Conservation (phyloP, 2,329 filamentous ascomycete genomes). For the Fusarium keratoplasticum region DNA sequence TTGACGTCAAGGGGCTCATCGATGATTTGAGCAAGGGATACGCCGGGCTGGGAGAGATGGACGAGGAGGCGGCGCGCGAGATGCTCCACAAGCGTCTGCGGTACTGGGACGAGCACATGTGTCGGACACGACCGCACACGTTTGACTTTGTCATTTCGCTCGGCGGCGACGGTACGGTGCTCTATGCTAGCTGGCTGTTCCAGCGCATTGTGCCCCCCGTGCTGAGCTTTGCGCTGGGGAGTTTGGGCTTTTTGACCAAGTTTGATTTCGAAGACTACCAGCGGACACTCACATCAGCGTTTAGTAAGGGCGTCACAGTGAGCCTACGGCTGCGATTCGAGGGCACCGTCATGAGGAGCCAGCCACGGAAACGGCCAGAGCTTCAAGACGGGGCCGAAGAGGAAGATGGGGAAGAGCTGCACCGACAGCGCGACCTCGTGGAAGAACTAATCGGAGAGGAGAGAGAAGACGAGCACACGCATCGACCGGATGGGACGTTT, state of each 20-base stretch:
- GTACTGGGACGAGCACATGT: slow-evolving; percentile 88
- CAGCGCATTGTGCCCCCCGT: slow-evolving; percentile 95
- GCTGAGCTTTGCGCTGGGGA: slow-evolving; percentile 90
- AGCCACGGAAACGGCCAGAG: slow-evolving; percentile 55
- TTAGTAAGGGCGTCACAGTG: slow-evolving; percentile 87
- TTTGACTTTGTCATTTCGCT: slow-evolving; percentile 96
- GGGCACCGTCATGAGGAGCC: slow-evolving; percentile 89
- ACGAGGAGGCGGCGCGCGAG: slow-evolving; percentile 49
- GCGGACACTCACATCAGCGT: slow-evolving; percentile 76
- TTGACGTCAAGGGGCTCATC: slow-evolving; percentile 78
- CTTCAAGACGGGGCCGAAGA: slow-evolving; percentile 43
- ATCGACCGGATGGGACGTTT: slow-evolving; percentile 84
- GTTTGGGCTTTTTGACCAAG: slow-evolving; percentile 94
- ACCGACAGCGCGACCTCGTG: slow-evolving; percentile 74
- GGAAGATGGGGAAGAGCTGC: slow-evolving; percentile 53
- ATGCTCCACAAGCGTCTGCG: slow-evolving; percentile 68
- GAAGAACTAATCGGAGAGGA: slow-evolving; percentile 92
- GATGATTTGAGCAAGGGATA: slow-evolving; percentile 66
- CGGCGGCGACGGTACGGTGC: slow-evolving; percentile 94
- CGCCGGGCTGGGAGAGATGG: slow-evolving; percentile 49
- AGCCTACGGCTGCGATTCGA: slow-evolving; percentile 91
- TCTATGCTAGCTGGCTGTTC: slow-evolving; percentile 97
- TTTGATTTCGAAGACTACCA: slow-evolving; percentile 88
- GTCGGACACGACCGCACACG: slow-evolving; percentile 79
- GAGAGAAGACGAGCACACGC: slow-evolving; percentile 84